Conservation (phyloP, 306 rosid species). For the Canavalia ensiformis region DNA sequence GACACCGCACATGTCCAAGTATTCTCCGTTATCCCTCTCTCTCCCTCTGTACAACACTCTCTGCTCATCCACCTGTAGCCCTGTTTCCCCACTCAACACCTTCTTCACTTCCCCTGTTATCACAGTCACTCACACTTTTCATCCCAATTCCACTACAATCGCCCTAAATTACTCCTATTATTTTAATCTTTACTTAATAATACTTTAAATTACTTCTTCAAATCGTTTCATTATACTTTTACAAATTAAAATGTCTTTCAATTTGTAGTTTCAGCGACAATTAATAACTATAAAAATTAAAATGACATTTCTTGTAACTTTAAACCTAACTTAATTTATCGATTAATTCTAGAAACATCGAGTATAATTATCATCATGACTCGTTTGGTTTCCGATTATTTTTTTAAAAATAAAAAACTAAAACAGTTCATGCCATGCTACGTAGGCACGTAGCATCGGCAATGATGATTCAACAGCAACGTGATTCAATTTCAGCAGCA, state of each 20-base stretch:
- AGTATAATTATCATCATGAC: background rate
- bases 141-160: background rate
- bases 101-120: conserved; percentile 87
- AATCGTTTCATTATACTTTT: too few species aligned
- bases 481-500: conserved; percentile 24
- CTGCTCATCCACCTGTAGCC: conserved; percentile 69
- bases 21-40: conserved; percentile 75
- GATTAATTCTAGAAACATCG: too few species aligned
- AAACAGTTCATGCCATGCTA: conserved; percentile 27
- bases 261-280: too few species aligned
- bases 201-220: too few species aligned
- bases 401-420: background rate
- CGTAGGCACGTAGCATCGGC: conserved; percentile 34
- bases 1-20: conserved; percentile 74
- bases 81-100: conserved; percentile 65
- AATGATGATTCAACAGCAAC: conserved; percentile 17
- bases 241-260: too few species aligned
- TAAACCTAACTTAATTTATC: too few species aligned
- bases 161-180: background rate
- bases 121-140: background rate
- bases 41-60: conserved; percentile 67
- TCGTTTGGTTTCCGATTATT: background rate
- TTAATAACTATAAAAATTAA: too few species aligned
- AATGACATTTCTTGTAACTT: too few species aligned
- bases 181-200: too few species aligned